Percentiles rank a stretch among this genome's conserved stretches.
phyloP scores from a whole-genome alignment of 164 flowering plant genomes.

The Berberis vulgaris region DNA sequence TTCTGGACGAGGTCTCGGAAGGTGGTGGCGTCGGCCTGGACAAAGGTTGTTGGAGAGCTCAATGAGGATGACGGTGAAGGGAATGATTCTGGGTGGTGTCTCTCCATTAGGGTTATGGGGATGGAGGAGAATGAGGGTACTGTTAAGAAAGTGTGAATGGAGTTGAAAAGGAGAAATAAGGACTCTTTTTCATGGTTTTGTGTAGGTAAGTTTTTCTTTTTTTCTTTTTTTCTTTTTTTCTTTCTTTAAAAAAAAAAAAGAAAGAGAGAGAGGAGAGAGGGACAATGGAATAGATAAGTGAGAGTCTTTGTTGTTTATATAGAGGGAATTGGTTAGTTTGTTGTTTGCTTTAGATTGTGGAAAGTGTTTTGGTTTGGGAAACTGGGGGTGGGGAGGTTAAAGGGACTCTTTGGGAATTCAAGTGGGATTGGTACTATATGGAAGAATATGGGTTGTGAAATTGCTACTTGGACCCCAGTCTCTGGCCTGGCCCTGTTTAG shows the following conservation, averaged over 20 bases:
- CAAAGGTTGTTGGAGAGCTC: constrained; percentile 34
- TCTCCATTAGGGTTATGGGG: constrained; percentile 9
- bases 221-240: constrained; percentile 46
- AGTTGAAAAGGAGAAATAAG: neutral
- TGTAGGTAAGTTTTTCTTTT: constrained; percentile 23
- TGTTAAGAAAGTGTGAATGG: neutral
- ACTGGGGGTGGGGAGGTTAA: too few relatives aligned
- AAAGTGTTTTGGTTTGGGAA: too few relatives aligned
- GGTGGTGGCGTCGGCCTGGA: constrained; percentile 39
- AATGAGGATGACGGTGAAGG: neutral
- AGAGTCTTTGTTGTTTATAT: too few relatives aligned
- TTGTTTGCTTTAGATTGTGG: too few relatives aligned
- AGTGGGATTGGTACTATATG: too few relatives aligned
- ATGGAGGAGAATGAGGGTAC: neutral
- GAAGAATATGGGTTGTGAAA: too few relatives aligned
- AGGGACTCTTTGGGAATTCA: too few relatives aligned
- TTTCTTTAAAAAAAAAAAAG: constrained; percentile 21
- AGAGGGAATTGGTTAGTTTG: too few relatives aligned
- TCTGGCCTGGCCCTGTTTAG: too few relatives aligned
- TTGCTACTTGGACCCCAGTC: too few relatives aligned
- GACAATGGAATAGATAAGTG: too few relatives aligned
- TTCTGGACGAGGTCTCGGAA: constrained; percentile 45
- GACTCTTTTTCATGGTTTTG: neutral
- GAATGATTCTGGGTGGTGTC: neutral
- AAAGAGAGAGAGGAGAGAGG: neutral